Evolutionary conservation across 257 asterid genomes (phyloP).

Genomic region (Rauvolfia tetraphylla): DNA sequence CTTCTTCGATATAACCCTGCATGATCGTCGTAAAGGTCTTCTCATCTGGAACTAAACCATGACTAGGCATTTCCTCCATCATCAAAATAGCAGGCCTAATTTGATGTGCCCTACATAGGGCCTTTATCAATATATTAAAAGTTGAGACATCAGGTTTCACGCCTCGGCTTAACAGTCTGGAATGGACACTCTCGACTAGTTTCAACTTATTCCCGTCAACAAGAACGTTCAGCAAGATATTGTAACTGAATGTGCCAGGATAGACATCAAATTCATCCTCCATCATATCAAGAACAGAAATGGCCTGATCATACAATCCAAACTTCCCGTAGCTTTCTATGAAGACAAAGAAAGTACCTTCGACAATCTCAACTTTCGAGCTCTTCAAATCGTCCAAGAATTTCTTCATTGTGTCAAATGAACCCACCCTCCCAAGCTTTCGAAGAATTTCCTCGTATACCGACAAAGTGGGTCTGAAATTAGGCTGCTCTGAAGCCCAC

Average conservation of each 20-base stretch:
- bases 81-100: conserved; percentile 84
- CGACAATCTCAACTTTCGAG: conserved; percentile 37
- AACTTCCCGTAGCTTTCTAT: conserved; percentile 67
- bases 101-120: conserved; percentile 83
- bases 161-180: conserved; percentile 50
- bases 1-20: conserved; percentile 87
- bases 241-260: conserved; percentile 59
- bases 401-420: conserved; percentile 48
- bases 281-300: conserved; percentile 67
- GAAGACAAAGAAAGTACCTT: conserved; percentile 57
- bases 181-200: conserved; percentile 71
- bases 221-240: conserved; percentile 71
- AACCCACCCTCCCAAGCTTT: conserved; percentile 67
- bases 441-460: conserved; percentile 63
- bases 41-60: conserved; percentile 75
- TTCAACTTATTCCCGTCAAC: conserved; percentile 78
- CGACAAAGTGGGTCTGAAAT: conserved; percentile 51
- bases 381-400: conserved; percentile 60
- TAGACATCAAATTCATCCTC: conserved; percentile 49
- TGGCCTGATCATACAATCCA: conserved; percentile 60
- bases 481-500: conserved; percentile 78
- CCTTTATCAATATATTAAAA: conserved; percentile 80
- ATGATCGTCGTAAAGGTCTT: conserved; percentile 79
- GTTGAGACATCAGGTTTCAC: conserved; percentile 76
- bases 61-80: conserved; percentile 88